Percentiles rank a stretch among this genome's conserved stretches.
Conservation (phyloP, 2,329 filamentous ascomycete genomes). For the Diaporthe eres region DNA sequence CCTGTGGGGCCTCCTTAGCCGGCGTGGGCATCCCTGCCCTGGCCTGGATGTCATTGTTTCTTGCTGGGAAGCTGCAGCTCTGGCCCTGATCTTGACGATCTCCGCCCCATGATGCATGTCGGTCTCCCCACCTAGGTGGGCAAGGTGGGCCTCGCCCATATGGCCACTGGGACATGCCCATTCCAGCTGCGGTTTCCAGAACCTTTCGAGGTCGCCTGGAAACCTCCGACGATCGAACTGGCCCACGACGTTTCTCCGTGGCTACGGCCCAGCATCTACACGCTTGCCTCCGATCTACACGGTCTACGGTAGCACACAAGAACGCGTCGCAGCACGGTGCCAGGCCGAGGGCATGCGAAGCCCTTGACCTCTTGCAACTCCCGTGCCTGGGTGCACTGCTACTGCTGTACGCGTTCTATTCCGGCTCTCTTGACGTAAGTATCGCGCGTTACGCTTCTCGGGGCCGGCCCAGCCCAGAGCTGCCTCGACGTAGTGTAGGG, state of each 20-base stretch:
- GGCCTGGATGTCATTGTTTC: slow-evolving; percentile 12
- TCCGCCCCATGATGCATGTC: slow-evolving; percentile 23
- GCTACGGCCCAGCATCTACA: neutral
- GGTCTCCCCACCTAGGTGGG: slow-evolving; percentile 7
- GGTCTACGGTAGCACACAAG: neutral
- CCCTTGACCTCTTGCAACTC: too few relatives aligned
- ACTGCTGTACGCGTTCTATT: neutral
- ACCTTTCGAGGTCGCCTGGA: slow-evolving; percentile 13
- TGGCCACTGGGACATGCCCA: slow-evolving; percentile 23
- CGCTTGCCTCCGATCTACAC: neutral
- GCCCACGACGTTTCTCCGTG: neutral
- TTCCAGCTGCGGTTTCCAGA: slow-evolving; percentile 30
- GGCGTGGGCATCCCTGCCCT: slow-evolving; percentile 36
- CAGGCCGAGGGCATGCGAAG: neutral
- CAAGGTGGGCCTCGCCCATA: slow-evolving; percentile 6
- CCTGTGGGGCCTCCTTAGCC: slow-evolving; percentile 10
- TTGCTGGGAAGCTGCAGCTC: slow-evolving; percentile 29
- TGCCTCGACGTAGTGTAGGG: neutral
- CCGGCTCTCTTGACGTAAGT: neutral
- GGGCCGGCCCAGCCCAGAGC: neutral
- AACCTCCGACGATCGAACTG: slow-evolving; percentile 22
- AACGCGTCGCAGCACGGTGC: neutral
- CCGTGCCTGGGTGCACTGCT: neutral
- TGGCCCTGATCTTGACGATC: slow-evolving; percentile 30
- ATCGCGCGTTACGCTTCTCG: neutral